These are phyloP conservation scores for Nidularia sp. DNA, from an alignment of 768 basidiomycete species.

Conservation along the genomic window DNA sequence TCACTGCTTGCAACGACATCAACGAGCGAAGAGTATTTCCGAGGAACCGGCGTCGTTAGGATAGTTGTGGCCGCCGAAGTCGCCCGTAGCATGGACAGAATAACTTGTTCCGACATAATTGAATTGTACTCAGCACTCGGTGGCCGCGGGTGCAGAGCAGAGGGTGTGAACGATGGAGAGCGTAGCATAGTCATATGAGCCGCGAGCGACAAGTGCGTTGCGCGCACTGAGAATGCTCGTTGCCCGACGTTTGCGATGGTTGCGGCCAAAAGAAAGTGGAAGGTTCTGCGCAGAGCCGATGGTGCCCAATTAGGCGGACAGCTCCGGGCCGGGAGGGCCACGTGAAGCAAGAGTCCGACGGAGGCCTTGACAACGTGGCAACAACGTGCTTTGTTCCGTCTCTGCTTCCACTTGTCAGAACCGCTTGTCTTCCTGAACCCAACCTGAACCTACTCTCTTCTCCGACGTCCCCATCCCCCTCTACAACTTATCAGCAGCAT, in stretches of 20 bases:
- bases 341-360: constrained; percentile 12
- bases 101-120: too few relatives aligned
- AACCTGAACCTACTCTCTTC: constrained; percentile 6
- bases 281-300: not conserved
- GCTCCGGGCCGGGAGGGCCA: constrained; percentile 18
- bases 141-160: too few relatives aligned
- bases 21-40: too few relatives aligned
- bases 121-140: too few relatives aligned
- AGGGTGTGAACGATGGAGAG: too few relatives aligned
- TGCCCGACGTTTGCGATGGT: not conserved
- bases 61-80: too few relatives aligned
- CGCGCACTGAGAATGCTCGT: not conserved
- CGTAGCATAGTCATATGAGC: too few relatives aligned
- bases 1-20: too few relatives aligned
- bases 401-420: constrained; percentile 1
- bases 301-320: constrained; percentile 2
- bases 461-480: constrained; percentile 19
- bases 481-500: not conserved
- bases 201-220: not conserved
- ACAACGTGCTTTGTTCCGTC: constrained; percentile 36
- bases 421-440: constrained; percentile 1
- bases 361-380: constrained; percentile 29
- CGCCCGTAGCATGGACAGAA: too few relatives aligned
- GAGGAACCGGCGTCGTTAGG: too few relatives aligned
- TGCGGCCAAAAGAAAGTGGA: not conserved